These are phyloP conservation scores for Begonia loranthoides DNA, from an alignment of 306 rosid genomes.

Conservation along the genomic window DNA sequence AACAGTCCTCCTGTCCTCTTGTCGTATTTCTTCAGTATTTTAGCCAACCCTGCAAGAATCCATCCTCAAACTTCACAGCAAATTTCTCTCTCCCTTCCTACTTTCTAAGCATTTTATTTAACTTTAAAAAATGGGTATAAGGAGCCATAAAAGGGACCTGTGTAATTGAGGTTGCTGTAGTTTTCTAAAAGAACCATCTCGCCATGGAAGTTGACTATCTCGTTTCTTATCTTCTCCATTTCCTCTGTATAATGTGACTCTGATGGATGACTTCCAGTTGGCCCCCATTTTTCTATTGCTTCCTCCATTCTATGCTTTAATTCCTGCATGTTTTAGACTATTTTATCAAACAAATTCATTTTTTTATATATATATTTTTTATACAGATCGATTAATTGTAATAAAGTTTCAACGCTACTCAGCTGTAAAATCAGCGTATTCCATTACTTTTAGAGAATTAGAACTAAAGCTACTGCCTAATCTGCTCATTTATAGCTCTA, in stretches of 20 bases:
- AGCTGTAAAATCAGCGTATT: too few relatives aligned
- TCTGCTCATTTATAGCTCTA: too few relatives aligned
- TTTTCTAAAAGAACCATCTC: conserved; percentile 83
- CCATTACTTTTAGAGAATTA: too few relatives aligned
- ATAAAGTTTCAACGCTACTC: too few relatives aligned
- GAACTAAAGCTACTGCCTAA: too few relatives aligned
- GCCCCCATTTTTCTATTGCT: conserved; percentile 46
- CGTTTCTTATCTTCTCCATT: conserved; percentile 56
- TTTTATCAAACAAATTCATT: not conserved
- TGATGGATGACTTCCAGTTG: conserved; percentile 36
- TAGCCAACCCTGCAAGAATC: conserved; percentile 51
- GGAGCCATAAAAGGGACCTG: conserved; percentile 26
- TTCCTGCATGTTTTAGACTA: conserved; percentile 28
- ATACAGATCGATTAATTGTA: not conserved
- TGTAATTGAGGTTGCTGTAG: conserved; percentile 81
- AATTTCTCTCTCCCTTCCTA: too few relatives aligned
- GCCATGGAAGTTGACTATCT: conserved; percentile 84
- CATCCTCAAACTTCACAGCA: too few relatives aligned
- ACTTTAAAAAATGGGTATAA: too few relatives aligned
- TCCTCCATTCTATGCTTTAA: conserved; percentile 48
- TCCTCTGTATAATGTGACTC: conserved; percentile 27
- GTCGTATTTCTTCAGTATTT: conserved; percentile 83
- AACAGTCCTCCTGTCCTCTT: conserved; percentile 63
- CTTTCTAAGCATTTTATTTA: too few relatives aligned
- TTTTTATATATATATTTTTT: not conserved